These are phyloP conservation scores for Vigna angularis DNA, from an alignment of 306 rosid genomes.

Conservation along the genomic window DNA sequence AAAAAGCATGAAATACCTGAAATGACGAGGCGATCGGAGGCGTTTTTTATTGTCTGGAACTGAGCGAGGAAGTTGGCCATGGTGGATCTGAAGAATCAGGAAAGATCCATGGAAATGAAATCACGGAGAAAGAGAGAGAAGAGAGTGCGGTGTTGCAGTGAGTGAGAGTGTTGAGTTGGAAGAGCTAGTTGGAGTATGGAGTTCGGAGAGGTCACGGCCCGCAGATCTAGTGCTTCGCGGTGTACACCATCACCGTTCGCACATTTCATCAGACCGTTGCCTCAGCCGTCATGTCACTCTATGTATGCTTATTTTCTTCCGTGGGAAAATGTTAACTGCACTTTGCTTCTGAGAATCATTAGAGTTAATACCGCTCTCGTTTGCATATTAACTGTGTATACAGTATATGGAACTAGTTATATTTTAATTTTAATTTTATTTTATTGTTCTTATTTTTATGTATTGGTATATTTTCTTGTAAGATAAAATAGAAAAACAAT, in stretches of 20 bases:
- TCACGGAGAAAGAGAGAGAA: neutral
- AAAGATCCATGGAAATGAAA: conserved; percentile 49
- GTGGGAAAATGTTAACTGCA: neutral
- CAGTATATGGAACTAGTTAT: too few species aligned
- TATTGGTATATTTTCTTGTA: too few species aligned
- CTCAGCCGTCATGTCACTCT: conserved; percentile 16
- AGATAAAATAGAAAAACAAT: too few species aligned
- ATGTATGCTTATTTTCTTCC: neutral
- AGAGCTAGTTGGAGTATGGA: conserved; percentile 30
- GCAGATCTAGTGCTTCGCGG: conserved; percentile 65
- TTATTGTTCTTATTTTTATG: too few species aligned
- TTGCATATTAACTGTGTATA: too few species aligned
- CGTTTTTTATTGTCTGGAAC: conserved; percentile 88
- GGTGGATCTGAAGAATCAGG: conserved; percentile 54
- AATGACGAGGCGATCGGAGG: conserved; percentile 88
- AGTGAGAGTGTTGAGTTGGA: conserved; percentile 48
- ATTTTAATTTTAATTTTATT: too few species aligned
- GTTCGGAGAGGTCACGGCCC: conserved; percentile 39
- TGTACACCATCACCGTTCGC: conserved; percentile 30
- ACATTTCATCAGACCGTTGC: conserved; percentile 48
- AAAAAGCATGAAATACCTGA: conserved; percentile 59
- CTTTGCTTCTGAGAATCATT: neutral
- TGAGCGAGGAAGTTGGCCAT: conserved; percentile 98
- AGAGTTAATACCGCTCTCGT: too few species aligned
- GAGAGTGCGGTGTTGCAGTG: conserved; percentile 21